These are phyloP conservation scores for Coemansia aciculifera DNA, from an alignment of 192 early-diverging fungal genomes.

Conservation along the genomic window DNA sequence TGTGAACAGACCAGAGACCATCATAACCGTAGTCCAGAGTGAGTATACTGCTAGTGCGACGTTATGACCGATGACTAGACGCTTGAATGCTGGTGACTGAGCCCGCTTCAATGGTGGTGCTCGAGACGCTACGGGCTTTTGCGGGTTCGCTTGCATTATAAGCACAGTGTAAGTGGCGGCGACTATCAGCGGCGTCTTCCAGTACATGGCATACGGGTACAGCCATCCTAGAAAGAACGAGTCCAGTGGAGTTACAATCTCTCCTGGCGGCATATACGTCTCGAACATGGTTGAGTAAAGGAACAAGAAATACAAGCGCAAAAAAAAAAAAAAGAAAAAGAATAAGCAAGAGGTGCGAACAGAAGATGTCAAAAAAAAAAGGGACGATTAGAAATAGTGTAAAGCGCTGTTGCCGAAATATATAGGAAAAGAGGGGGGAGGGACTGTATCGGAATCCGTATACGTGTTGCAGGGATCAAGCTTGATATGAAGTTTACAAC, in stretches of 20 bases:
- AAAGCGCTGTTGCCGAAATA: not conserved
- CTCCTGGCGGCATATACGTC: slow-evolving; percentile 33
- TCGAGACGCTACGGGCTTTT: slow-evolving; percentile 17
- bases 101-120: slow-evolving; percentile 19
- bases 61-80: slow-evolving; percentile 79
- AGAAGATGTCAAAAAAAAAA: not conserved
- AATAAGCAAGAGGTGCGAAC: not conserved
- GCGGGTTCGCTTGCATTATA: slow-evolving; percentile 38
- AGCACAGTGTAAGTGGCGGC: slow-evolving; percentile 61
- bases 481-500: not conserved
- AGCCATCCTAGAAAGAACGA: slow-evolving; percentile 70
- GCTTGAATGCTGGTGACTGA: slow-evolving; percentile 62
- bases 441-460: not conserved
- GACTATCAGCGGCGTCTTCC: slow-evolving; percentile 66
- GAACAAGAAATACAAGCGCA: not conserved
- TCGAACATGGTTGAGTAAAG: slow-evolving; percentile 32
- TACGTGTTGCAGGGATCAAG: not conserved
- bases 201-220: slow-evolving; percentile 73
- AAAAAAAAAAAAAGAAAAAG: not conserved
- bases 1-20: slow-evolving; percentile 57
- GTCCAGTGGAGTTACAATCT: slow-evolving; percentile 33
- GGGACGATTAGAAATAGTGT: not conserved
- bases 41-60: slow-evolving; percentile 70
- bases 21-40: slow-evolving; percentile 67
- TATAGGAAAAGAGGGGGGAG: not conserved